Percentiles rank a stretch among this genome's conserved stretches.
Evolutionary conservation across 2,329 filamentous ascomycete species (phyloP).

Genomic region (Verticillium tricorpus): DNA sequence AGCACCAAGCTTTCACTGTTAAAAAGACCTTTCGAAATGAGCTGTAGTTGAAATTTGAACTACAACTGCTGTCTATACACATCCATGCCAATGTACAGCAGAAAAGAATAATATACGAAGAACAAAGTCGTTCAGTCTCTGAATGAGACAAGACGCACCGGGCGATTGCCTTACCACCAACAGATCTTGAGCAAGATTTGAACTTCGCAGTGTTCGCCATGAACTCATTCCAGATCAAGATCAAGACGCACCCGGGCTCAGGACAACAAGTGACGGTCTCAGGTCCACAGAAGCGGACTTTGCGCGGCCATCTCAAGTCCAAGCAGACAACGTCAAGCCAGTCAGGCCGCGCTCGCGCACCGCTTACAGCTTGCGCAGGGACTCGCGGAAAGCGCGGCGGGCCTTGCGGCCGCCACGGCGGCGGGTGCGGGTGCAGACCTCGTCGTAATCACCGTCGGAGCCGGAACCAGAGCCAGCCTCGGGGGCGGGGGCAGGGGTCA

Average conservation of each 20-base stretch:
- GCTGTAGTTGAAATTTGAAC: not conserved
- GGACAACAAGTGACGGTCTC: too few species aligned
- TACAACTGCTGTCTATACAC: not conserved
- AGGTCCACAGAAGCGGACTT: too few species aligned
- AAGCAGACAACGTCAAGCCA: too few species aligned
- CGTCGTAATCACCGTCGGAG: not conserved
- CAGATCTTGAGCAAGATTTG: not conserved
- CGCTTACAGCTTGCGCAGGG: not conserved
- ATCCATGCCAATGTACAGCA: not conserved
- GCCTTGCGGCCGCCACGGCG: not conserved
- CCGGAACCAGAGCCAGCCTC: not conserved
- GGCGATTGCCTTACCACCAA: not conserved
- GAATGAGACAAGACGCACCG: not conserved
- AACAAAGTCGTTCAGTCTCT: not conserved
- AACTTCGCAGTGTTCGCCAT: not conserved
- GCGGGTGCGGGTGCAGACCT: not conserved
- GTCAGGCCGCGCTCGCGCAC: too few species aligned
- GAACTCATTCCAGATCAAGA: not conserved
- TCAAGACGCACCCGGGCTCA: not conserved
- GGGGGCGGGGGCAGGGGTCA: not conserved
- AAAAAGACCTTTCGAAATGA: not conserved
- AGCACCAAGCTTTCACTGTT: too few species aligned
- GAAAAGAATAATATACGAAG: not conserved
- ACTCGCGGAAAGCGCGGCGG: not conserved
- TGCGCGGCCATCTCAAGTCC: too few species aligned